Evolutionary conservation across 495 filamentous ascomycete genomes (phyloP), one percentile per base, ranked within the genome.

Genomic region (Aspergillus cristatus): DNA sequence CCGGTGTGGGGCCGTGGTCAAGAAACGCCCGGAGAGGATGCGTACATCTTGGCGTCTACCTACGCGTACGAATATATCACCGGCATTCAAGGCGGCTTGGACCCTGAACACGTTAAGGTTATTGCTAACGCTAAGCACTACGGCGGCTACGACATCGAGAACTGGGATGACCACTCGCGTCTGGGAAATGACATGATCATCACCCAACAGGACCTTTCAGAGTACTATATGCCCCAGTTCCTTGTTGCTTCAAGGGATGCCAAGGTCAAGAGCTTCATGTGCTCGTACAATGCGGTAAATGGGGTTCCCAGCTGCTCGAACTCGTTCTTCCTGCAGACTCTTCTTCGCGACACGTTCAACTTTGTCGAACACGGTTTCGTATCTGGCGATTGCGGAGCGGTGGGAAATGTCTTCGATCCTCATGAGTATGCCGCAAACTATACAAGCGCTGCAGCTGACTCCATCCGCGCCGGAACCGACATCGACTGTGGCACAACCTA

Each of bases 81-180:
- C 3, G 78, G 77, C 18, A 58, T 83, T 7, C 73, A 83, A 43
- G 78, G 77, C 11, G 68, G 68, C 2, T 38, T 62, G 7, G 53
- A 63, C 18, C 61, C 66, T 0, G 55, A 57, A 8, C 48, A 60
- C 7, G 55, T 72, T 15, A 77, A 75, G 46, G 48, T 82, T n/a
- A 65, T 76, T 5, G 71, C 76, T 6, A 82, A 74, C 2, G 77
- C 74, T 34, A 82, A 81, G 47, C 78, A 82, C 49, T 82, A 60
- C 40, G 77, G 72, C 7, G 77, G 68, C 1, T 81, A 84, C 46
- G 78, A 85, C 40, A 61, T 82, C 3, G 81, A 85, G 42, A 65
- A 65, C 34, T 79, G 74, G 70, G 50, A 65, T 28, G 60, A 61
- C 10, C 70, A 71, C 40, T 62, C 58, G 3, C 62, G 75, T 0